Base-by-base conservation (phyloP, 306 rosid genomes). In the peach (Prunus persica) region DNA sequence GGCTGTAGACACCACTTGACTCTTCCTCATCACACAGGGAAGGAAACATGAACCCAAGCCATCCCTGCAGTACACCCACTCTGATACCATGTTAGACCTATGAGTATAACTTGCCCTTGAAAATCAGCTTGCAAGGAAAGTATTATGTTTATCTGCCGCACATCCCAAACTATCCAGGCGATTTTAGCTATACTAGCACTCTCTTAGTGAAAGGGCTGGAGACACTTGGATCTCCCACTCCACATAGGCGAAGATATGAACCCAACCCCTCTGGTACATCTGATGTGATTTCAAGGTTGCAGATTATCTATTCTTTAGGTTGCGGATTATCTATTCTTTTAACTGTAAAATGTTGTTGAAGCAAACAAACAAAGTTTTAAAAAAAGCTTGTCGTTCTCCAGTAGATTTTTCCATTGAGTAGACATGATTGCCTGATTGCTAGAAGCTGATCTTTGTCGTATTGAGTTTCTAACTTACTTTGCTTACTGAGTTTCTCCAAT, bases 401-500 rank as follows among this genome's bases (percentile, higher is more conserved):
- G 25, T 56, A 56, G 62, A 56, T 56, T 14, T 56, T 56, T 56
- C 62, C 27, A 56, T 56, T 56, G 14, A 9, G 62, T 56, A 8
- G 25, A 3, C 27, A 3, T 22, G 3, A 56, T 20, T n/a, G 28
- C 20, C 61, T 56, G 57, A 52, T 52, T 20, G 62, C 5, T 56
- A 20, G 62, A 47, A 46, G 64, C 72, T 69, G 47, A 10, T 51
- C 38, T 50, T 18, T 20, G 47, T 20, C 2, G 10, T 38, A 68
- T 41, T 15, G 25, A 10, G 12, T 27, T 71, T 38, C 5, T 1
- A 5, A 63, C 9, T n/a, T 24, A 46, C 62, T 80, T 67, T 83
- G 27, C 64, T 54, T 75, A 80, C 75, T 11, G 70, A 78, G 54
- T 82, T 81, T 62, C 61, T 65, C 80, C 45, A 46, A 69, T 32